Conservation (phyloP, 495 filamentous ascomycete genomes). For the Achaetomiella virescens region DNA sequence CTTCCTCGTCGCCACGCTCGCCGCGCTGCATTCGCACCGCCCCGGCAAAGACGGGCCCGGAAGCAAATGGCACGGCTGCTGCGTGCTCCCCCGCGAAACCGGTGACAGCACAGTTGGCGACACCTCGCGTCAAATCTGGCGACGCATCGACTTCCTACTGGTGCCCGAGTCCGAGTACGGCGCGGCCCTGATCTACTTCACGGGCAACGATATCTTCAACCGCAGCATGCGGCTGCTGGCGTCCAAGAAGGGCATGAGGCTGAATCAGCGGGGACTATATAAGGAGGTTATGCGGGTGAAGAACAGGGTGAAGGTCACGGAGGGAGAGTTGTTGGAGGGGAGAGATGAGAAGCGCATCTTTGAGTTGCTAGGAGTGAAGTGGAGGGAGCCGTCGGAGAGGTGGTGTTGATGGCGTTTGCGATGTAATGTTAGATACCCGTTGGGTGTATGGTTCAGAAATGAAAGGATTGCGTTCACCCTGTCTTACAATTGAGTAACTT, state of each 20-base stretch:
- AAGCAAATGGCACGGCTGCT: constrained; percentile 89
- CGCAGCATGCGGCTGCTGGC: constrained; percentile 78
- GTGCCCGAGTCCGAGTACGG: constrained; percentile 78
- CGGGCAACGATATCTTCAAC: constrained; percentile 96
- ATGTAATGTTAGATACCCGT: background rate
- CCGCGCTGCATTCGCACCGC: constrained; percentile 29
- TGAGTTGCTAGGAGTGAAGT: constrained; percentile 77
- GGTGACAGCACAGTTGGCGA: constrained; percentile 16
- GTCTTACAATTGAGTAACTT: background rate
- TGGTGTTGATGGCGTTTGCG: constrained; percentile 46
- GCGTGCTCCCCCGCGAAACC: constrained; percentile 49
- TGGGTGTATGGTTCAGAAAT: background rate
- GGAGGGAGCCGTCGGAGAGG: constrained; percentile 74
- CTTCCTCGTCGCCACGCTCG: constrained; percentile 52
- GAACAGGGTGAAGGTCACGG: constrained; percentile 57
- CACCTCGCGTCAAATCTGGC: constrained; percentile 45
- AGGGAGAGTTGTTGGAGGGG: constrained; percentile 69
- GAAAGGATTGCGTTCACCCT: background rate
- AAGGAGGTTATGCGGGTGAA: constrained; percentile 61
- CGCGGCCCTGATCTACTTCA: constrained; percentile 91
- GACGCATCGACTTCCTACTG: constrained; percentile 80
- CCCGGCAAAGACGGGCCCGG: constrained; percentile 28
- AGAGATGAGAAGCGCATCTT: constrained; percentile 80
- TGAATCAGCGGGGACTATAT: constrained; percentile 83
- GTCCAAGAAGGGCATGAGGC: constrained; percentile 72